These are phyloP conservation scores for Mycena indigotica DNA, from an alignment of 768 basidiomycete genomes.

Conservation along the genomic window DNA sequence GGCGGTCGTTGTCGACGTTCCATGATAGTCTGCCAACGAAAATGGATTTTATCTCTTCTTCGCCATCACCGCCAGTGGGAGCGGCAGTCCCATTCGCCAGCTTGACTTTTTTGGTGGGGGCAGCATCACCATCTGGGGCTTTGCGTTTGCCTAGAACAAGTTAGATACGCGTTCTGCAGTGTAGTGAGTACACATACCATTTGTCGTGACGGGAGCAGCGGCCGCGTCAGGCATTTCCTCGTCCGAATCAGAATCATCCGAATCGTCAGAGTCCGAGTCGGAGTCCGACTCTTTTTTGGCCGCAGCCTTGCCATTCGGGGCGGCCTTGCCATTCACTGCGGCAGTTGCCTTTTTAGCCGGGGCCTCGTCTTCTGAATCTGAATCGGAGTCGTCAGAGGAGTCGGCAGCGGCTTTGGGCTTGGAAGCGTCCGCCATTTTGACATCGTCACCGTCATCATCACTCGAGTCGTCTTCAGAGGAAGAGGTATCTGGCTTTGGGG, in stretches of 20 bases:
- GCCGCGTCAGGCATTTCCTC: slow-evolving; percentile 61
- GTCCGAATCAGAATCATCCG: slow-evolving; percentile 54
- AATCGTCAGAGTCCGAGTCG: slow-evolving; percentile 31
- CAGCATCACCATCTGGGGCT: slow-evolving; percentile 62
- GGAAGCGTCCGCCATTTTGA: slow-evolving; percentile 17
- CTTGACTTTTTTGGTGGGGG: slow-evolving; percentile 82
- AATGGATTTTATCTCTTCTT: slow-evolving; percentile 65
- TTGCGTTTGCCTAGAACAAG: slow-evolving; percentile 80
- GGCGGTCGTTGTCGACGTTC: slow-evolving; percentile 96
- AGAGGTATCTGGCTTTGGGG: slow-evolving; percentile 21
- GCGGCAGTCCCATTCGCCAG: slow-evolving; percentile 58
- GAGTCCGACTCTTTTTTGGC: slow-evolving; percentile 14
- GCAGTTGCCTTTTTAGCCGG: slow-evolving; percentile 34
- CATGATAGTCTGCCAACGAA: slow-evolving; percentile 95
- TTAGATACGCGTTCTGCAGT: no score
- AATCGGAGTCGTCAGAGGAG: slow-evolving; percentile 28
- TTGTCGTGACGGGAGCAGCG: slow-evolving; percentile 36
- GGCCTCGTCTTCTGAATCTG: slow-evolving; percentile 31
- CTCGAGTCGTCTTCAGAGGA: slow-evolving; percentile 36
- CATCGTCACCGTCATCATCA: slow-evolving; percentile 30
- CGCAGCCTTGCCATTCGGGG: slow-evolving; percentile 1
- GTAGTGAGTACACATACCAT: slow-evolving; percentile 42
- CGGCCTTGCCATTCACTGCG: slow-evolving; percentile 14
- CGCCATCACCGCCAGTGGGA: slow-evolving; percentile 35
- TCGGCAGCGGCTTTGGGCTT: slow-evolving; percentile 6